Base-by-base conservation (phyloP, 208 protist genomes). In the Vickermania spadyakhi region DNA sequence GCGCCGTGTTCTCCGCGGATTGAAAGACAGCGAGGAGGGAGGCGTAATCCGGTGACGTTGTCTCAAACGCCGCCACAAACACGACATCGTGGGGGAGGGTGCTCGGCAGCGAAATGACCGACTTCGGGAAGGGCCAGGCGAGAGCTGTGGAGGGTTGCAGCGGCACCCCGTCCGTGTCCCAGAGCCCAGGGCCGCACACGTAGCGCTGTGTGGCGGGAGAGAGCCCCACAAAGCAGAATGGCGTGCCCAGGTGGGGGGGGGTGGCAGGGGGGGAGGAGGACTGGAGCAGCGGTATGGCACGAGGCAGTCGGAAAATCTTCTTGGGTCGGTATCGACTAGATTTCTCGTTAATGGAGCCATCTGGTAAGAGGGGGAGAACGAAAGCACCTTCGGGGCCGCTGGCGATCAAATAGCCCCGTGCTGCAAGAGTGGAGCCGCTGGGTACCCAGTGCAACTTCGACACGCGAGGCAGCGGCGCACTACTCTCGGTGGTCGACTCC, bases 381-480 rank as follows among this genome's bases (percentile, higher is more conserved):
- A 45, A 7, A 7, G 18, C 18, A 18, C 36, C 36, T 7, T 45
- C 36, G 36, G 36, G 36, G 11, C 36, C 36, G 36, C 36, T 45
- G 11, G 36, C 36, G 11, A 45, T 18, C 36, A 45, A 18, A 45
- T 45, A 18, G 36, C 36, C 36, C 36, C 11, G 11, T 18, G 18
- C 36, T 18, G 18, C 36, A 21, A 21, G 11, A 21, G 11, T 13
- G 52, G 7, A 7, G 11, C 7, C 52, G 13, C 11, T 21, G 52
- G 22, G 22, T 55, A 66, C 0, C 49, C 51, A 21, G 75, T 23
- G 66, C 68, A 77, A 26, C 72, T 66, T 28, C 71, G 29, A 56
- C 62, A 27, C 61, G 2, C 11, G 14, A 51, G 21, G 42, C 22
- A 31, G 64, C n/a, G 51, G 28, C 53, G 29, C n/a, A 45, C 60